A percentile compares a stretch with the other conserved stretches of the same genome.
phyloP scores from a whole-genome alignment of 495 filamentous ascomycete species.

The Xylaria sp. region DNA sequence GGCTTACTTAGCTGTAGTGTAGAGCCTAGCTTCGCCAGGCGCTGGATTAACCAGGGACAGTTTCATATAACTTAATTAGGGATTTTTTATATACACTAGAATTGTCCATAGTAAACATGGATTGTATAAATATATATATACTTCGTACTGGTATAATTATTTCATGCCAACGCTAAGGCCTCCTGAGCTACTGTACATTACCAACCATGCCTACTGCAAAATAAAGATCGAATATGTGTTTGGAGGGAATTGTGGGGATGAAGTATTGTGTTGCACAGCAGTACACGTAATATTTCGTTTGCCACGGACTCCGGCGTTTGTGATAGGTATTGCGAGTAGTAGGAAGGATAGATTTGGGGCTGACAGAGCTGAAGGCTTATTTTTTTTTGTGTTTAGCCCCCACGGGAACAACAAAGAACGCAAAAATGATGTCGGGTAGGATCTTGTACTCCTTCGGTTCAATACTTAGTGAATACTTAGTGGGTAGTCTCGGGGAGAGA shows the following conservation, averaged over 20 bases:
- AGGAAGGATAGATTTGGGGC: neutral
- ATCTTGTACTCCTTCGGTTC: neutral
- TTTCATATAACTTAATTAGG: neutral
- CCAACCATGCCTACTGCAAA: neutral
- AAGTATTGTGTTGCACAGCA: neutral
- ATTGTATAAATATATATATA: too few relatives aligned
- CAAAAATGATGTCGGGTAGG: neutral
- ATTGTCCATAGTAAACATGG: neutral
- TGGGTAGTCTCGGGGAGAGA: conserved; percentile 2
- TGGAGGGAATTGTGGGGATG: neutral
- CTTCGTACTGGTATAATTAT: too few relatives aligned
- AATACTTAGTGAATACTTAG: too few relatives aligned
- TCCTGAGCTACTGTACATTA: neutral
- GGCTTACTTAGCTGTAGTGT: neutral
- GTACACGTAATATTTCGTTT: neutral
- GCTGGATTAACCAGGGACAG: conserved; percentile 2
- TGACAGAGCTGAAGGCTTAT: conserved; percentile 1
- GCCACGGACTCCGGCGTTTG: conserved; percentile 11
- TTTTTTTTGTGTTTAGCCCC: neutral
- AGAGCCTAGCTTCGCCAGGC: neutral
- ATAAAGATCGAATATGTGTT: neutral
- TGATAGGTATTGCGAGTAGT: neutral
- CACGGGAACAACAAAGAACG: neutral
- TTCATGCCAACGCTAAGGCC: neutral
- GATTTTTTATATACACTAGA: neutral